Conservation (phyloP, 2,329 filamentous ascomycete genomes). For the Diaporthe sp. region DNA sequence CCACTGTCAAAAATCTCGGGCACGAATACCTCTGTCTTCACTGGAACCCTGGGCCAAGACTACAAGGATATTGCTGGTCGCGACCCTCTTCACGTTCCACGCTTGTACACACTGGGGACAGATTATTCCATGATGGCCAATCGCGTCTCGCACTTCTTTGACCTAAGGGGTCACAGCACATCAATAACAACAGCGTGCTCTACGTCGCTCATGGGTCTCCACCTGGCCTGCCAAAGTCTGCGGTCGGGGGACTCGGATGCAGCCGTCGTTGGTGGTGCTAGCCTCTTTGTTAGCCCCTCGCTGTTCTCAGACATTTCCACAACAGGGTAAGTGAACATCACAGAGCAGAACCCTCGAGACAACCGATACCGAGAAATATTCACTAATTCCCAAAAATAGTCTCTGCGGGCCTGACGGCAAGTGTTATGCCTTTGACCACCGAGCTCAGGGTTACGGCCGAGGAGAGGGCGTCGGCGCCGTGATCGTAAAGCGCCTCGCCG, state of each 20-base stretch:
- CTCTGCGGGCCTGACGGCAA: conserved; percentile 17
- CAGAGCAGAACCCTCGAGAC: too few species aligned
- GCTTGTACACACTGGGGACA: conserved; percentile 51
- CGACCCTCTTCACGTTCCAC: conserved; percentile 43
- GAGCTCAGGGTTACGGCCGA: conserved; percentile 4
- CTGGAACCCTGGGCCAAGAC: conserved; percentile 48
- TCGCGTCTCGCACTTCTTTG: conserved; percentile 55
- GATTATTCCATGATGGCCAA: conserved; percentile 53
- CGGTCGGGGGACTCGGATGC: background rate
- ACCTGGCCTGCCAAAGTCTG: background rate
- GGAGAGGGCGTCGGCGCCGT: background rate
- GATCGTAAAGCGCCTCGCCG: background rate
- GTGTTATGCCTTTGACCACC: background rate
- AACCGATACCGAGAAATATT: too few species aligned
- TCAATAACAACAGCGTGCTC: conserved; percentile 62
- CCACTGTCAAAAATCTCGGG: conserved; percentile 44
- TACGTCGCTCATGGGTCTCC: conserved; percentile 51
- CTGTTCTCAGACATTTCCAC: background rate
- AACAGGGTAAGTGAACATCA: background rate
- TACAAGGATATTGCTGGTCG: conserved; percentile 45
- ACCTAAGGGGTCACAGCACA: conserved; percentile 56
- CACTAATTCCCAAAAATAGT: background rate
- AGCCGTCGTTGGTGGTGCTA: conserved; percentile 43
- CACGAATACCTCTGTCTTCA: conserved; percentile 50
- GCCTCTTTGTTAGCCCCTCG: conserved; percentile 43